A percentile compares a stretch with the other conserved stretches of the same genome.
These are phyloP conservation scores for Schizophyllum amplum DNA, from an alignment of 1,284 basidiomycete species.

Conservation along the genomic window DNA sequence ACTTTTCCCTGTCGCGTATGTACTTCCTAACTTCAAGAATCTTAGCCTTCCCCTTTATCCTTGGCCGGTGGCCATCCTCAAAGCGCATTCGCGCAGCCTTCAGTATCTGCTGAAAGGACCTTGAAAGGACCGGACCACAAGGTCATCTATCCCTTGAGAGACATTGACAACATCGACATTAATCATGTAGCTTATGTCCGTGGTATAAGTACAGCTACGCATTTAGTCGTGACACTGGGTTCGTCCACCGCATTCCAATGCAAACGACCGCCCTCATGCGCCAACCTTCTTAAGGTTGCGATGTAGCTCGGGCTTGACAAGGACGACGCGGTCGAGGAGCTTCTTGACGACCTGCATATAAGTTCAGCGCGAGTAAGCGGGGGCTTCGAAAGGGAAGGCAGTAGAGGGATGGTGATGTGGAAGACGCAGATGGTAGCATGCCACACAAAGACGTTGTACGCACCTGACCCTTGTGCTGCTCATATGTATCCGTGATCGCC, in stretches of 20 bases:
- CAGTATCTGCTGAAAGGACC: no score
- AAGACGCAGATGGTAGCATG: background rate
- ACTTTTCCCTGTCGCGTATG: no score
- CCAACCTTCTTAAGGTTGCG: constrained; percentile 70
- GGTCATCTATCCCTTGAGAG: no score
- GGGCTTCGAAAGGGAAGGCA: background rate
- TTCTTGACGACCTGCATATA: constrained; percentile 64
- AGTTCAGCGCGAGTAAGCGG: no score
- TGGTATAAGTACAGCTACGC: background rate
- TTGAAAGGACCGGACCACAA: no score
- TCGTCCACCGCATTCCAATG: no score
- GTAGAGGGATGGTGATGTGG: background rate
- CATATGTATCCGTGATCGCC: constrained; percentile 65
- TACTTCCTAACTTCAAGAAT: no score
- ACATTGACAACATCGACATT: no score
- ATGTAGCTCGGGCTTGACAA: constrained; percentile 80
- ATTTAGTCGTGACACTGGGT: no score
- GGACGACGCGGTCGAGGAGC: constrained; percentile 86
- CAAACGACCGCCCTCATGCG: constrained; percentile 19
- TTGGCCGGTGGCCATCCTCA: no score
- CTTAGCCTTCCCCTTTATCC: no score
- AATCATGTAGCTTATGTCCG: background rate
- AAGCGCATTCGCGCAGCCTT: no score
- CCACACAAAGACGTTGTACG: background rate
- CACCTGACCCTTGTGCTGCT: constrained; percentile 54